phyloP scores from a whole-genome alignment of 495 filamentous ascomycete genomes.

The Sabuloglossum arenarium region DNA sequence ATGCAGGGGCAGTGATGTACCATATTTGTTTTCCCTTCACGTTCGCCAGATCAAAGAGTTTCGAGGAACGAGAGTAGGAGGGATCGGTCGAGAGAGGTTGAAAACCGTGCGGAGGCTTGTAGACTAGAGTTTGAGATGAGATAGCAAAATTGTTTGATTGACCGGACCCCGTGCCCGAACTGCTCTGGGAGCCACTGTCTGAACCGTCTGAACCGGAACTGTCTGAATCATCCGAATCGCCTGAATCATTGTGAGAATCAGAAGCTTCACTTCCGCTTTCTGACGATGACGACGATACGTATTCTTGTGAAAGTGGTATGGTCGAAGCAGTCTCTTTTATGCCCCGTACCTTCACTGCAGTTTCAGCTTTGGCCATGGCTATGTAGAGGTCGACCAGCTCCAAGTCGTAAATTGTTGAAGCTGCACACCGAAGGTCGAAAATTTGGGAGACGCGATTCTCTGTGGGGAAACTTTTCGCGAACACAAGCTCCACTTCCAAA shows the following conservation, averaged over 20 bases:
- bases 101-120: background rate
- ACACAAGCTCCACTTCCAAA: background rate
- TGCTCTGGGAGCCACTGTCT: background rate
- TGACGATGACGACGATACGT: background rate
- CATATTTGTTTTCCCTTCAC: constrained; percentile 20
- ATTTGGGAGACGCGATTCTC: too few species aligned
- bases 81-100: background rate
- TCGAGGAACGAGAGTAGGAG: background rate
- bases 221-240: background rate
- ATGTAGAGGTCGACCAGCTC: background rate
- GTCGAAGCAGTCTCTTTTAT: background rate
- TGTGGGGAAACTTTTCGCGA: background rate
- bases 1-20: constrained; percentile 19
- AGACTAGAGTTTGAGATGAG: background rate
- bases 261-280: background rate
- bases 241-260: background rate
- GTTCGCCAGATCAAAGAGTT: constrained; percentile 8
- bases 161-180: background rate
- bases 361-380: background rate
- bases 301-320: background rate
- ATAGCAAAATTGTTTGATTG: background rate
- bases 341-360: background rate
- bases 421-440: too few species aligned
- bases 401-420: background rate
- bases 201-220: background rate